Percentiles rank a stretch among this genome's conserved stretches.
Evolutionary conservation across 148 eudicot genomes (phyloP).

Genomic region (Talinum fruticosum): DNA sequence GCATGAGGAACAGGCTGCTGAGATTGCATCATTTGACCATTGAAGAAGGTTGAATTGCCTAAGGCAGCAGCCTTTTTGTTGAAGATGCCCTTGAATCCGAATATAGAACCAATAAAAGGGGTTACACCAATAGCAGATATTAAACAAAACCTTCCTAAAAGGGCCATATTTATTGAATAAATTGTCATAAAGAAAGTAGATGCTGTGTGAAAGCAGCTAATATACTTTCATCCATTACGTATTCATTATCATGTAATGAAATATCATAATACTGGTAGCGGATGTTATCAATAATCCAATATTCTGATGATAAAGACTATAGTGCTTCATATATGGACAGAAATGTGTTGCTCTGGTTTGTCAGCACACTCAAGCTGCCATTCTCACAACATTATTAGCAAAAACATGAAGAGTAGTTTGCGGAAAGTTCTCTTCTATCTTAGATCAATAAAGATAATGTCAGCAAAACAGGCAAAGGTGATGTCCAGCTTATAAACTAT

Average conservation of each 20-base stretch:
- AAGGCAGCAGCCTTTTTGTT: conserved; percentile 32
- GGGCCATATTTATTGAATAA: neutral
- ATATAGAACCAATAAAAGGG: neutral
- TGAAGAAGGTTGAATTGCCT: conserved; percentile 39
- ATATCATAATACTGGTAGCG: neutral
- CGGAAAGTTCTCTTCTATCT: no score
- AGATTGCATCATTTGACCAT: conserved; percentile 44
- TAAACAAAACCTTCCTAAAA: neutral
- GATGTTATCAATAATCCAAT: neutral
- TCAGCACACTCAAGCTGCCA: no score
- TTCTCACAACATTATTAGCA: no score
- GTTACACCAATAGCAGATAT: neutral
- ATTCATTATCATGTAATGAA: neutral
- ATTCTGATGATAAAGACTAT: no score
- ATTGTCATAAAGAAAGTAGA: no score
- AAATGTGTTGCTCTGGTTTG: no score
- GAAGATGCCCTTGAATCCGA: conserved; percentile 40
- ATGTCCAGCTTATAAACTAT: no score
- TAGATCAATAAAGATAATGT: no score
- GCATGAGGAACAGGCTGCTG: conserved; percentile 36
- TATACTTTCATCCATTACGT: neutral
- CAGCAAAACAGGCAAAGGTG: no score
- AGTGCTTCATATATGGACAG: no score
- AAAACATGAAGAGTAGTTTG: no score
- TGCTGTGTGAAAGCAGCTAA: neutral